These are phyloP conservation scores for Colletotrichum falcatum DNA, from an alignment of 2,329 filamentous ascomycete species.

Conservation along the genomic window DNA sequence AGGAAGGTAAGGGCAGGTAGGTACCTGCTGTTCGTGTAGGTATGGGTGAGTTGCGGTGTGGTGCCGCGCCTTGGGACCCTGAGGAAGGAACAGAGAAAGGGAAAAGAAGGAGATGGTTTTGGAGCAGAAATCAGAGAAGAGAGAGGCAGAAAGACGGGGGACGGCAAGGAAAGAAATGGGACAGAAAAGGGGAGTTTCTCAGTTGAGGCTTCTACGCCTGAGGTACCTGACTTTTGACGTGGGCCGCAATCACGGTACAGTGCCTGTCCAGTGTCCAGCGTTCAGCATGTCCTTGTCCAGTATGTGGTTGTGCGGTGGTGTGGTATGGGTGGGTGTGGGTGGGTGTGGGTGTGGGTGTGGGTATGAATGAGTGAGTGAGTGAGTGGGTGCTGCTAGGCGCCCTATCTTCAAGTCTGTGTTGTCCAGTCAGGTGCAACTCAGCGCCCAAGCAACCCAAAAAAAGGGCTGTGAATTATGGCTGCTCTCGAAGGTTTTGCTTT, in stretches of 20 bases:
- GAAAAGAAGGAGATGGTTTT: not conserved
- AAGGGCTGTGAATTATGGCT: not conserved
- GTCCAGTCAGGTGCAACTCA: not conserved
- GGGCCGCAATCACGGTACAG: slow-evolving; percentile 17
- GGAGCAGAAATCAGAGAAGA: slow-evolving; percentile 2
- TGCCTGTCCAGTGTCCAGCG: slow-evolving; percentile 7
- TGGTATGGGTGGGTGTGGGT: not conserved
- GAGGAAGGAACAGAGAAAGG: slow-evolving; percentile 19
- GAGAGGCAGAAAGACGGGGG: slow-evolving; percentile 19
- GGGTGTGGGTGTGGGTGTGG: not conserved
- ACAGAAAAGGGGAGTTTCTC: slow-evolving; percentile 20
- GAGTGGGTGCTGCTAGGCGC: slow-evolving; percentile 1
- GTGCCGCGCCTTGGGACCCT: slow-evolving; percentile 19
- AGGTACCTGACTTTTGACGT: slow-evolving; percentile 10
- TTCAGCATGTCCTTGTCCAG: slow-evolving; percentile 4
- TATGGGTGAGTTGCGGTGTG: slow-evolving; percentile 17
- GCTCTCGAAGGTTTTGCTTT: not conserved
- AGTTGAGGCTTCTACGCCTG: slow-evolving; percentile 10
- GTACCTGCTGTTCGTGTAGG: too few relatives aligned
- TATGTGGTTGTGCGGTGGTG: not conserved
- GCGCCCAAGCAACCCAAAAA: not conserved
- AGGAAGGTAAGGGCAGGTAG: slow-evolving; percentile 8
- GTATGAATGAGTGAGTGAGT: not conserved
- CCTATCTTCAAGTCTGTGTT: not conserved
- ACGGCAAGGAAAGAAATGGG: slow-evolving; percentile 29